These are phyloP conservation scores for Sarocladiaceae sp. DNA, from an alignment of 2,329 filamentous ascomycete genomes.

Conservation along the genomic window DNA sequence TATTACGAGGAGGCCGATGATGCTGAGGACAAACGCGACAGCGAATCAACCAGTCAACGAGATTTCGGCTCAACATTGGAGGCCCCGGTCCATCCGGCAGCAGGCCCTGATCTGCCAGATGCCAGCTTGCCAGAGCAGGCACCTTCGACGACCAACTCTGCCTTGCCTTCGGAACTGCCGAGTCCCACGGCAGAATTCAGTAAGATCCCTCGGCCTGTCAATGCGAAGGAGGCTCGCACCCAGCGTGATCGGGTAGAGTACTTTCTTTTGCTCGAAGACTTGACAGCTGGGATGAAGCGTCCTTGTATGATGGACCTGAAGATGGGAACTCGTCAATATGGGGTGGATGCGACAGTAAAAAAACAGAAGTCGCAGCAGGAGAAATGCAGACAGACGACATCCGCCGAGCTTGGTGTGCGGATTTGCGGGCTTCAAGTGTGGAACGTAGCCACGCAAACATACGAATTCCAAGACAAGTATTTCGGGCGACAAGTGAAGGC, in stretches of 20 bases:
- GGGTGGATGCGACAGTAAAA: constrained; percentile 83
- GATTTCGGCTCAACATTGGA: constrained; percentile 9
- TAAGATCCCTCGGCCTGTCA: constrained; percentile 55
- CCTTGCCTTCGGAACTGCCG: constrained; percentile 27
- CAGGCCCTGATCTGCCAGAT: too few species aligned
- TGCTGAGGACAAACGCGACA: constrained; percentile 66
- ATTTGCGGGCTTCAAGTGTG: constrained; percentile 96
- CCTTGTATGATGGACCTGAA: constrained; percentile 97
- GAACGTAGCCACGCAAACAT: constrained; percentile 76
- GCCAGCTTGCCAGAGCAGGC: neutral
- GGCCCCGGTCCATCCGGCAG: too few species aligned
- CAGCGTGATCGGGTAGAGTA: constrained; percentile 71
- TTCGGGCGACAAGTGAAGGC: constrained; percentile 84
- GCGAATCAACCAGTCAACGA: constrained; percentile 12
- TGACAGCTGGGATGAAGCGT: constrained; percentile 92
- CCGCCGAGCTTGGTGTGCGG: constrained; percentile 81
- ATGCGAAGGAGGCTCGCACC: constrained; percentile 70
- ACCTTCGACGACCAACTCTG: constrained; percentile 27
- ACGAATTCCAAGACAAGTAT: constrained; percentile 98
- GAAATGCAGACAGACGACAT: constrained; percentile 91
- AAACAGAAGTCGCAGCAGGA: constrained; percentile 89
- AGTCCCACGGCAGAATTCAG: constrained; percentile 29
- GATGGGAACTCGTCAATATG: constrained; percentile 97
- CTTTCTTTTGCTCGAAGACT: constrained; percentile 87
- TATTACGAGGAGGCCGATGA: constrained; percentile 89